Evolutionary conservation across 164 flowering plant genomes (phyloP), one percentile per base, ranked within the genome.

Genomic region (Umbellularia californica): DNA sequence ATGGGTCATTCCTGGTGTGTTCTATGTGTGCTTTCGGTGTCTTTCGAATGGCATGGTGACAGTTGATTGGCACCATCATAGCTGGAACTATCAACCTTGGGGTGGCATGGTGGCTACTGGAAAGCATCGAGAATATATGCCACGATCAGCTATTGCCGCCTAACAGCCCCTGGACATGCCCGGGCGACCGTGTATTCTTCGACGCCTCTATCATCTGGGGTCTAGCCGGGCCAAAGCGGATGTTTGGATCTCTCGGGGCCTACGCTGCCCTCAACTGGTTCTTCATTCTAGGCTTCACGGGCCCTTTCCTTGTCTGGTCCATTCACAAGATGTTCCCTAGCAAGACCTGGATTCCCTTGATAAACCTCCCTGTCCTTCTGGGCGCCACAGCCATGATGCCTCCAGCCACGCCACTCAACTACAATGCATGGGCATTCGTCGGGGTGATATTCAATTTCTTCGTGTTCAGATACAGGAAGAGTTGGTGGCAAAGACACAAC

Each of bases 161-260:
- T 14, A 75, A 83, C 75, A 91, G 97, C 58, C 90, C 92, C 0
- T 93, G 95, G 95, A 90, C 92, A 19, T 91, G 98, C 79, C 95
- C 97, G 1, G 77, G 86, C 28, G 95, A 95, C 68, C 82, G 95
- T 12, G 97, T 93, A 68, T 95, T 95, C 84, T 95, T 89, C 25
- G 97, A 92, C 79, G 97, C 98, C 69, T 95, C 97, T 1, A 97
- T 95, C 5, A 91, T 93, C 70, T 93, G 97, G 98, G 97, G 97
- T 69, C 73, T 95, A 71, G 95, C 84, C 1, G 97, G 98, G 64
- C 98, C 99, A 0, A 89, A 63, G 71, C 76, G 97, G 41, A 95
- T 95, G n/a, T 93, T 95, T 27, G 97, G 97, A 10, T 0, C 76
- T 4, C 86, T 68, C 27, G 99, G 97, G 77, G 85, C 79, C 84